These are phyloP conservation scores for Lippia alba DNA, from an alignment of 305 asterid genomes.

Conservation along the genomic window DNA sequence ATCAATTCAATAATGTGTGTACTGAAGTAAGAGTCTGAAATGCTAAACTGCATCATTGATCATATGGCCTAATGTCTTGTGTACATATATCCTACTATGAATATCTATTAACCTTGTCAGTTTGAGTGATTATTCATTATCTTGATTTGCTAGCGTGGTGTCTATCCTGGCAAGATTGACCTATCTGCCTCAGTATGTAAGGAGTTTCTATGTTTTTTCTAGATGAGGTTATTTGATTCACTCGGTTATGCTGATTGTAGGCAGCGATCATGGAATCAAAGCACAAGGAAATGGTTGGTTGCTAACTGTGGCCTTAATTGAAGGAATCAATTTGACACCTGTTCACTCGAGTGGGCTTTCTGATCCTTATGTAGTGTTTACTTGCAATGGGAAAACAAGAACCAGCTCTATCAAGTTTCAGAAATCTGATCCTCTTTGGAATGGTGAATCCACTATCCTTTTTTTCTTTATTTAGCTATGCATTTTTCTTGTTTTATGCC, in stretches of 20 bases:
- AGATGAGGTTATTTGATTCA: slow-evolving; percentile 23
- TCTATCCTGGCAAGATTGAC: no score
- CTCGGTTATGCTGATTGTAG: slow-evolving; percentile 47
- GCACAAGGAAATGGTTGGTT: slow-evolving; percentile 97
- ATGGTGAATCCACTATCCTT: slow-evolving; percentile 53
- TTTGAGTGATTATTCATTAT: no score
- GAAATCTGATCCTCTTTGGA: slow-evolving; percentile 84
- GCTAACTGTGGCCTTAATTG: slow-evolving; percentile 92
- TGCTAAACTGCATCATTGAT: neutral
- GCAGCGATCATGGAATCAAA: slow-evolving; percentile 92
- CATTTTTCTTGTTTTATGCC: slow-evolving; percentile 21
- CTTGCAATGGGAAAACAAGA: slow-evolving; percentile 90
- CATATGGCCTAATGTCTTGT: neutral
- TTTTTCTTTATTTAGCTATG: slow-evolving; percentile 8
- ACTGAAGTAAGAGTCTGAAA: neutral
- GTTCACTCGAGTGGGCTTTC: slow-evolving; percentile 84
- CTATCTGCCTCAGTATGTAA: no score
- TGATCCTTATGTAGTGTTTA: slow-evolving; percentile 94
- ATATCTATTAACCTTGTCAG: no score
- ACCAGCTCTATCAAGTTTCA: slow-evolving; percentile 96
- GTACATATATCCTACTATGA: neutral
- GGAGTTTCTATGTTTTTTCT: neutral
- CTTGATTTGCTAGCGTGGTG: no score
- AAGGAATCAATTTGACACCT: slow-evolving; percentile 86
- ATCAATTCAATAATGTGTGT: no score